Evolutionary conservation across 2,329 filamentous ascomycete species (phyloP).

Genomic region (Colletotrichum brevisporum): DNA sequence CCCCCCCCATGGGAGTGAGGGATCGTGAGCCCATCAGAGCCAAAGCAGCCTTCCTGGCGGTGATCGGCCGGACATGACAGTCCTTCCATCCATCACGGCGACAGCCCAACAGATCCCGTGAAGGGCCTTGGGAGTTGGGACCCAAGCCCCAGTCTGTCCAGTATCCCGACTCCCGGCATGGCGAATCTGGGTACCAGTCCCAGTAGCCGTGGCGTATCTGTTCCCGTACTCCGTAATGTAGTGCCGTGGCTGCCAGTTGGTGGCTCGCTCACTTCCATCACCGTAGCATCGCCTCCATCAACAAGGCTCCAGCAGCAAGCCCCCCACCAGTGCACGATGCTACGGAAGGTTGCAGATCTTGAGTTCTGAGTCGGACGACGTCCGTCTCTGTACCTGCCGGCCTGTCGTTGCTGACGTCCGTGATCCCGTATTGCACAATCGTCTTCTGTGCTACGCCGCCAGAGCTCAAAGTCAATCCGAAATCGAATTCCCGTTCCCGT

Average conservation of each 20-base stretch:
- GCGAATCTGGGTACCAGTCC: slow-evolving; percentile 13
- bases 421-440: slow-evolving; percentile 20
- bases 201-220: too few species aligned
- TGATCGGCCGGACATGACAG: slow-evolving; percentile 5
- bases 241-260: slow-evolving; percentile 3
- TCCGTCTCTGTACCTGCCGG: slow-evolving; percentile 15
- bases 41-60: slow-evolving; percentile 20
- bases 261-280: slow-evolving; percentile 29
- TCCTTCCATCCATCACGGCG: slow-evolving; percentile 4
- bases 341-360: slow-evolving; percentile 26
- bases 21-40: not conserved
- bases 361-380: slow-evolving; percentile 27
- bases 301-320: slow-evolving; percentile 1
- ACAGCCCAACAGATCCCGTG: slow-evolving; percentile 6
- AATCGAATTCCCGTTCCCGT: not conserved
- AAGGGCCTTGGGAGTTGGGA: too few species aligned
- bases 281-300: slow-evolving; percentile 25
- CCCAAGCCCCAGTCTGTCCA: not conserved
- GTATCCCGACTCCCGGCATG: not conserved
- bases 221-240: not conserved
- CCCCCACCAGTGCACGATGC: slow-evolving; percentile 9
- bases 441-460: slow-evolving; percentile 8
- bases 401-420: slow-evolving; percentile 23
- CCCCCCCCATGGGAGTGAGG: slow-evolving; percentile 9
- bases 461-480: slow-evolving; percentile 22